Evolutionary conservation across 345 rosid genomes (phyloP).

Genomic region (Mercurialis annua): DNA sequence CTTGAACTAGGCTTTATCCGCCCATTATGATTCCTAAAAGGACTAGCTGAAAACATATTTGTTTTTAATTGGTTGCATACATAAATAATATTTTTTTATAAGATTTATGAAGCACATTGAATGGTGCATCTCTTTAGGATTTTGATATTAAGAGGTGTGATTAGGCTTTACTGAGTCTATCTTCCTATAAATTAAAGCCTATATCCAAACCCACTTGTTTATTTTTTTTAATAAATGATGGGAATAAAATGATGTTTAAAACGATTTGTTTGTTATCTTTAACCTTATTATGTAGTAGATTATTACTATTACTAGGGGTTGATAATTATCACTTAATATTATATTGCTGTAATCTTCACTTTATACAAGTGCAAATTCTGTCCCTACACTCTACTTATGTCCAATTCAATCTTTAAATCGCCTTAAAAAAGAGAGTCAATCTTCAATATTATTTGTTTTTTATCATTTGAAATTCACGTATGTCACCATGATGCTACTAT

Average conservation of each 20-base stretch:
- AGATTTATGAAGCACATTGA: constrained; percentile 41
- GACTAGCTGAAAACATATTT: constrained; percentile 17
- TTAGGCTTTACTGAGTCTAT: constrained; percentile 4
- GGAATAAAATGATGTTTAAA: no score
- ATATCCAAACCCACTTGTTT: neutral
- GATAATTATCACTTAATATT: neutral
- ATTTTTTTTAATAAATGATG: neutral
- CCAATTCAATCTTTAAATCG: neutral
- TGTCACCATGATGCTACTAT: neutral
- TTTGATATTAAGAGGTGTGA: constrained; percentile 10
- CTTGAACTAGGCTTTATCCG: constrained; percentile 29
- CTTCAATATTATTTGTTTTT: no score
- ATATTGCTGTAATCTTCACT: neutral
- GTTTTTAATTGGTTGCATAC: neutral
- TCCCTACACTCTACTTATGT: neutral
- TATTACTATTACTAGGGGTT: neutral
- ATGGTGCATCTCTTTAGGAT: constrained; percentile 30
- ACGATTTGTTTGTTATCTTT: neutral
- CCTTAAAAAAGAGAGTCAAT: no score
- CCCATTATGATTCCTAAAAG: constrained; percentile 29
- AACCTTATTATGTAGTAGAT: neutral
- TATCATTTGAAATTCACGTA: neutral
- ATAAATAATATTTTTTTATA: neutral
- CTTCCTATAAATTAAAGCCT: constrained; percentile 1
- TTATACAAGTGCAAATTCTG: neutral